Percentiles rank a stretch among this genome's conserved stretches.
phyloP scores from a whole-genome alignment of 192 early-diverging fungal genomes.

The Coemansia sp. region DNA sequence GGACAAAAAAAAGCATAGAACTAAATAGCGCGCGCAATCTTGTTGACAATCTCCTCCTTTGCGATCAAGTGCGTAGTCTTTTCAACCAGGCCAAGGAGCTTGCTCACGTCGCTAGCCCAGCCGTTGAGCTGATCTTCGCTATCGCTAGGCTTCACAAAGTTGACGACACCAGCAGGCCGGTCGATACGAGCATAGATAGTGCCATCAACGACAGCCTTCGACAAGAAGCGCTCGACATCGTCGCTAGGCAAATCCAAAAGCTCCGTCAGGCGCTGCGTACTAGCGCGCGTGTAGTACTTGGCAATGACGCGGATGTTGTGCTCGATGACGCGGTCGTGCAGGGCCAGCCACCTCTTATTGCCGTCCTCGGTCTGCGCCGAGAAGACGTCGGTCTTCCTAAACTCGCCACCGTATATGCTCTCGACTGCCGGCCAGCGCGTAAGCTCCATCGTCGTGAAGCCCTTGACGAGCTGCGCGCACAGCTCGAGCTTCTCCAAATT shows the following conservation, averaged over 20 bases:
- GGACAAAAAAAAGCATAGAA: neutral
- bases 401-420: constrained; percentile 79
- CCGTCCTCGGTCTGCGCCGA: constrained; percentile 73
- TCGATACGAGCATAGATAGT: constrained; percentile 97
- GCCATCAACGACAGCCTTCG: constrained; percentile 91
- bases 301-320: constrained; percentile 99
- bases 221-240: constrained; percentile 91
- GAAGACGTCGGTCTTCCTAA: constrained; percentile 80
- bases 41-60: constrained; percentile 91
- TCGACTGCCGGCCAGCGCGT: constrained; percentile 96
- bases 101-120: constrained; percentile 91
- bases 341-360: constrained; percentile 74
- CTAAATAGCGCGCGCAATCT: constrained; percentile 70
- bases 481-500: constrained; percentile 71
- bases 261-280: constrained; percentile 83
- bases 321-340: constrained; percentile 96
- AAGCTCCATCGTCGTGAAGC: constrained; percentile 91
- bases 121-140: constrained; percentile 90
- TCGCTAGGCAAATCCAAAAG: constrained; percentile 83
- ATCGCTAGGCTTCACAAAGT: constrained; percentile 83
- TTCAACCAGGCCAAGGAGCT: constrained; percentile 87
- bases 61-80: constrained; percentile 93
- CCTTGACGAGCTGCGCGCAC: constrained; percentile 85
- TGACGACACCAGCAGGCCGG: constrained; percentile 86
- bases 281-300: constrained; percentile 92